Evolutionary conservation across 352 stramenopile species (phyloP).

Genomic region (Phytophthora crassamura): DNA sequence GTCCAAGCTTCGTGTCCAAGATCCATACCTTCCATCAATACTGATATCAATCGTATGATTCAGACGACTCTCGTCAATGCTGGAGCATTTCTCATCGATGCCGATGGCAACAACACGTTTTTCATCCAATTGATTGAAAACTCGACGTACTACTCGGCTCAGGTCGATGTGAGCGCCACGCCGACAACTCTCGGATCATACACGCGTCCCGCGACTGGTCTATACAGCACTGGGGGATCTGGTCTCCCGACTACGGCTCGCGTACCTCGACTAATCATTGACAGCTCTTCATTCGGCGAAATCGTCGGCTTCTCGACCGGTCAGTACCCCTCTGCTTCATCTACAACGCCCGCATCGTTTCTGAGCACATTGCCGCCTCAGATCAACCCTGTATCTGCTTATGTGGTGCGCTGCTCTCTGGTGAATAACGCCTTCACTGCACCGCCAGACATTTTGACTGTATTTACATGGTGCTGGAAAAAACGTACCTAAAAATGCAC

Average conservation of each 20-base stretch:
- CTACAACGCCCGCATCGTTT: background rate
- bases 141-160: too few relatives aligned
- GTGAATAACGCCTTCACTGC: too few relatives aligned
- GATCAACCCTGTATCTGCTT: too few relatives aligned
- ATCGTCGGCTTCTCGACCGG: conserved; percentile 3
- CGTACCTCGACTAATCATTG: background rate
- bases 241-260: conserved; percentile 11
- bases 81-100: conserved; percentile 35
- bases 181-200: conserved; percentile 20
- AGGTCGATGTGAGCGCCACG: too few relatives aligned
- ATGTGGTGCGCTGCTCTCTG: too few relatives aligned
- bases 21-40: too few relatives aligned
- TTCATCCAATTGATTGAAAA: too few relatives aligned
- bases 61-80: conserved; percentile 17
- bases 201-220: conserved; percentile 23
- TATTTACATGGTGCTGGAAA: too few relatives aligned
- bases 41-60: conserved; percentile 31
- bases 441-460: too few relatives aligned
- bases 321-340: background rate
- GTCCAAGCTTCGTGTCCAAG: too few relatives aligned
- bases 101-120: conserved; percentile 19
- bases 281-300: background rate
- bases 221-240: conserved; percentile 26
- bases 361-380: too few relatives aligned
- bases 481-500: too few relatives aligned